These are phyloP conservation scores for Beauveria bassiana DNA, from an alignment of 2,329 filamentous ascomycete genomes.

Conservation along the genomic window DNA sequence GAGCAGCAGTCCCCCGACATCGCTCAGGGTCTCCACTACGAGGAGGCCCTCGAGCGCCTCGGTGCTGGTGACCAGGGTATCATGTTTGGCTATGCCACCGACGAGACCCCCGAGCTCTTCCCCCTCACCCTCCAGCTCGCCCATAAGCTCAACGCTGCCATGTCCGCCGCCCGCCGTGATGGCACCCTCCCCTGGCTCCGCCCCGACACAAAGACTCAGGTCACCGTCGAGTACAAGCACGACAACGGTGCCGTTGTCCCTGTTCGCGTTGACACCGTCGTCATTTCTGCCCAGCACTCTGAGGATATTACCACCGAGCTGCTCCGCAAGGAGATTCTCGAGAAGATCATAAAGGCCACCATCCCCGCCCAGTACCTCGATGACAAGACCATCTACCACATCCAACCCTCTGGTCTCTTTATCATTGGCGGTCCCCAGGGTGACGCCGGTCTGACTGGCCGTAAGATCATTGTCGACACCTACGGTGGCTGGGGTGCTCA, in stretches of 20 bases:
- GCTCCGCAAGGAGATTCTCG: constrained; percentile 87
- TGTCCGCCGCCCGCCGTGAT: constrained; percentile 82
- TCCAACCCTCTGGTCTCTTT: constrained; percentile 97
- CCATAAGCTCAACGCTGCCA: constrained; percentile 94
- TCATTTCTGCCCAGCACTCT: constrained; percentile 92
- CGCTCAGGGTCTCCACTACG: constrained; percentile 97
- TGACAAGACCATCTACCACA: constrained; percentile 93
- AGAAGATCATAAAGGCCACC: constrained; percentile 94
- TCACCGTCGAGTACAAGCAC: constrained; percentile 97
- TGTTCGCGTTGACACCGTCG: constrained; percentile 88
- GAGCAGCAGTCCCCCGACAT: constrained; percentile 99
- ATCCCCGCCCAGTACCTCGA: constrained; percentile 90
- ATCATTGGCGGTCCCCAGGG: constrained; percentile 99
- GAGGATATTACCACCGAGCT: constrained; percentile 82
- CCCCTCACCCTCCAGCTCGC: constrained; percentile 89
- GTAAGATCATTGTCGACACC: constrained; percentile 99
- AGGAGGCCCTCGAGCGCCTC: constrained; percentile 93
- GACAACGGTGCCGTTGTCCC: constrained; percentile 91
- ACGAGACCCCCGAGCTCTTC: constrained; percentile 96
- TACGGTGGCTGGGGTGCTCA: constrained; percentile 99
- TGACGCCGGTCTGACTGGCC: constrained; percentile 95
- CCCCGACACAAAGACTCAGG: constrained; percentile 99
- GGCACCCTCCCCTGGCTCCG: constrained; percentile 88
- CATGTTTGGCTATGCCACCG: constrained; percentile 99
- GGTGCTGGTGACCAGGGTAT: constrained; percentile 99